A percentile compares a stretch with the other conserved stretches of the same genome.
These are phyloP conservation scores for Quercus phellos DNA, from an alignment of 331 rosid genomes.

Conservation along the genomic window DNA sequence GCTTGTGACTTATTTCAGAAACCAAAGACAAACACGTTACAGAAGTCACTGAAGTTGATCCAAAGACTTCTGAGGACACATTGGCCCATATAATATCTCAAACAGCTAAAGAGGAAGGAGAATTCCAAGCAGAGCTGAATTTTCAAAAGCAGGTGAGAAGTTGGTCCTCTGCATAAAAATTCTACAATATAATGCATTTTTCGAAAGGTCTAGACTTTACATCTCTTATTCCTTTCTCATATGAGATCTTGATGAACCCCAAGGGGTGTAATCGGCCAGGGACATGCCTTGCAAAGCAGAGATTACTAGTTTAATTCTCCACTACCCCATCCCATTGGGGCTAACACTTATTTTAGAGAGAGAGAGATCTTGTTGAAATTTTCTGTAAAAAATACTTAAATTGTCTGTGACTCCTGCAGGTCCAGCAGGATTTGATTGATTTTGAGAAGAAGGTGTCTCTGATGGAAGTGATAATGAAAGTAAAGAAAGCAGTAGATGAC, in stretches of 20 bases:
- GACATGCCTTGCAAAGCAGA: too few relatives aligned
- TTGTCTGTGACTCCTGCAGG: slow-evolving; percentile 37
- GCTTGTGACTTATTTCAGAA: slow-evolving; percentile 33
- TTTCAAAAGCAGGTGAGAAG: slow-evolving; percentile 45
- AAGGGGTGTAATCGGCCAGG: too few relatives aligned
- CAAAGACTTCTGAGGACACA: slow-evolving; percentile 41
- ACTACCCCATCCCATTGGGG: too few relatives aligned
- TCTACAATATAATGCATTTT: not conserved
- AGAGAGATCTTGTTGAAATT: not conserved
- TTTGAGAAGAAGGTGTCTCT: slow-evolving; percentile 52
- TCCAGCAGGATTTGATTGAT: slow-evolving; percentile 43
- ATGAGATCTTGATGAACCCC: not conserved
- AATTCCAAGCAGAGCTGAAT: slow-evolving; percentile 41
- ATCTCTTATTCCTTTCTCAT: not conserved
- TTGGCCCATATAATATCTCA: slow-evolving; percentile 38
- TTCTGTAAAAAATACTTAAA: slow-evolving; percentile 4
- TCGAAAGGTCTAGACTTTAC: slow-evolving; percentile 2
- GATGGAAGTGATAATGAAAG: slow-evolving; percentile 38
- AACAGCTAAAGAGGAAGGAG: slow-evolving; percentile 47
- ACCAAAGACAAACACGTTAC: slow-evolving; percentile 10
- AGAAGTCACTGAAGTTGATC: slow-evolving; percentile 33
- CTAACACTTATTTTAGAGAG: too few relatives aligned
- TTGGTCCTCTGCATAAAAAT: not conserved
- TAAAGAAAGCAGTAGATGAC: slow-evolving; percentile 42
- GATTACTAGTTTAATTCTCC: not conserved